Evolutionary conservation across 352 stramenopile genomes (phyloP), one percentile per base, ranked within the genome.

Genomic region (Globisporangium echinulatum): DNA sequence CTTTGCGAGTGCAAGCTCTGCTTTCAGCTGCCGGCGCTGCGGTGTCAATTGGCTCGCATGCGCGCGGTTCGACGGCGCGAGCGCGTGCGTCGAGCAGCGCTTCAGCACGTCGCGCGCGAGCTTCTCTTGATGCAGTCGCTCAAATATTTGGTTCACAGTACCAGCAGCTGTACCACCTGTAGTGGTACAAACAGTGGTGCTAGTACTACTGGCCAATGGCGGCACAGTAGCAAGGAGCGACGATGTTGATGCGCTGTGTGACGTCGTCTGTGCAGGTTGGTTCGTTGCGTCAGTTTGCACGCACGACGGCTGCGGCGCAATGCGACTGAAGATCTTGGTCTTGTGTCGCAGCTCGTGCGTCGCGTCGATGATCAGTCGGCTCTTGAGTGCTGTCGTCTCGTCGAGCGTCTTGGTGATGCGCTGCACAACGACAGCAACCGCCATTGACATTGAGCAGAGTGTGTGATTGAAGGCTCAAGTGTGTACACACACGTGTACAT

Each of bases 31-130:
- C n/a, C 54, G 68, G 37, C 72, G 64, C 13, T 71, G 57, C 6
- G 59, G 44, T 9, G 73, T 66, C 4, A 56, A 69, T 48, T 68
- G 71, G 52, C 70, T 71, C 11, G 49, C 38, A 17, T 15, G 44
- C 6, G 33, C 40, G 10, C 71, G 70, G 44, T 85, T 82, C n/a
- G 69, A 74, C 4, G 68, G 67, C 7, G 62, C 69, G 0, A 80
- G 63, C 2, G 71, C 53, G 39, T 71, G 63, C 25, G 53, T 62
- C 5, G 63, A 58, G 47, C 69, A 76, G 5, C 62, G 64, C 33
- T 59, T 42, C 0, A 78, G 67, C 11, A 77, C 66, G 36, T 78
- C 59, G 42, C 54, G 67, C 3, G 67, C 65, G 5, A 81, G 70
- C 33, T 74, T 75, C 54, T 81, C 67, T 3, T 69, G 52, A 25